phyloP scores from a whole-genome alignment of 495 filamentous ascomycete species.

The Hypoxylon fuscum region DNA sequence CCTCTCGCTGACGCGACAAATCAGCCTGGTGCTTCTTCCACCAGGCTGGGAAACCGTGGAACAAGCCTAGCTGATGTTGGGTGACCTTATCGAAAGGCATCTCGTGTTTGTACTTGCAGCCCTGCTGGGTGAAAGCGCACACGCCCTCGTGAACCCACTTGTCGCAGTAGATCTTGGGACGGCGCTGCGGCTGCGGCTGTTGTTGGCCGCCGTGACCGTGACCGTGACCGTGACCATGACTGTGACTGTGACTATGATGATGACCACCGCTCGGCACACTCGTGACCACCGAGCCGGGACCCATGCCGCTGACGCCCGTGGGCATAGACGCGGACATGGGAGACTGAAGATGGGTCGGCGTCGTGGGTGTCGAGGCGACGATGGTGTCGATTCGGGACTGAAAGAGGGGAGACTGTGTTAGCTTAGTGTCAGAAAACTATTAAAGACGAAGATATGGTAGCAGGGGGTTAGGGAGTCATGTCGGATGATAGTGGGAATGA shows the following conservation, averaged over 20 bases:
- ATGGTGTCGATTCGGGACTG: conserved; percentile 47
- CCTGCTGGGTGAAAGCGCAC: conserved; percentile 85
- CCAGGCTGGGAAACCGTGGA: conserved; percentile 61
- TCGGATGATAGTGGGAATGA: background rate
- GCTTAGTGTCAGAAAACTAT: background rate
- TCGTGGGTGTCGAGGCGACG: conserved; percentile 38
- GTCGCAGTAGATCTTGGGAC: conserved; percentile 78
- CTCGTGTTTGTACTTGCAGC: conserved; percentile 87
- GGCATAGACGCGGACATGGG: conserved; percentile 1
- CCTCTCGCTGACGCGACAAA: conserved; percentile 42
- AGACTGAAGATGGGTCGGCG: conserved; percentile 9
- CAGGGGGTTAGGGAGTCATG: background rate
- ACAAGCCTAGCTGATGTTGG: conserved; percentile 69
- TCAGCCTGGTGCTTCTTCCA: conserved; percentile 61
- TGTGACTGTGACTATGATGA: background rate
- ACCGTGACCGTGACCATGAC: background rate
- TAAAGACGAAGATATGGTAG: background rate
- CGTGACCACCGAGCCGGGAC: background rate
- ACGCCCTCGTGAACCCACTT: conserved; percentile 86
- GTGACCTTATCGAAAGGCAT: conserved; percentile 73
- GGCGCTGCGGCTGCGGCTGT: conserved; percentile 25
- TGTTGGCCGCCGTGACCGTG: background rate
- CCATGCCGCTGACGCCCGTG: background rate
- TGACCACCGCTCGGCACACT: background rate
- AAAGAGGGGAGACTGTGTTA: conserved; percentile 8